Base-by-base conservation (phyloP, 257 asterid genomes). In the Nicotiana undulata region DNA sequence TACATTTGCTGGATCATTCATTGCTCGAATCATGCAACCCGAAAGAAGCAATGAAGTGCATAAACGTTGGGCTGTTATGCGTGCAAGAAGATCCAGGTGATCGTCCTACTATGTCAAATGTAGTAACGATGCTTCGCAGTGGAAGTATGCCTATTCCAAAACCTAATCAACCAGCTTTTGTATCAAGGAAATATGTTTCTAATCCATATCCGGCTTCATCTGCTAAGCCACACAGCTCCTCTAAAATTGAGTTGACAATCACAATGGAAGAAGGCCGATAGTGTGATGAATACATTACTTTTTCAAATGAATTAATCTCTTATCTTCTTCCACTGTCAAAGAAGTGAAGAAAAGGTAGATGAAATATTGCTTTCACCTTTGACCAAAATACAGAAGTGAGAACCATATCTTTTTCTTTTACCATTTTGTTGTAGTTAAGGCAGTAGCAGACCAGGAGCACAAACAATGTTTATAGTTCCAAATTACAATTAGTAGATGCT, bases 61-160 rank as follows among this genome's bases (percentile, higher is more conserved):
- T 86, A n/a, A 76, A 82, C 55, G 60, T 86, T 17, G 87, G 86
- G 0, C 83, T 86, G 0, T 46, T 86, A 65, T 86, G 89, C 17
- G 87, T 86, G 18, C 83, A 84, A 49, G 87, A 84, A 76, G 83
- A 84, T 63, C 84, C 87, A 1, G 13, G 31, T 3, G 81, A 86
- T 77, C 83, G 89, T 31, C 89, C 87, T 16, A 32, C 82, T 37
- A 86, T 84, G 86, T 53, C 86, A 6, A 46, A 76, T 29, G 86
- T 86, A 6, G 28, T 86, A 3, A 16, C 4, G 52, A 82, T 86
- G 89, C 86, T 86, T 17, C 32, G 44, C 9, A 72, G 65, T 59
- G 86, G 80, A 63, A 53, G 65, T 22, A 34, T 72, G 10, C 12
- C 80, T 44, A 78, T 84, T 60, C 79, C 84, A 29, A 32, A 18